Base-by-base conservation (phyloP, 139 green algal species). In the Picochlorum sp. region DNA sequence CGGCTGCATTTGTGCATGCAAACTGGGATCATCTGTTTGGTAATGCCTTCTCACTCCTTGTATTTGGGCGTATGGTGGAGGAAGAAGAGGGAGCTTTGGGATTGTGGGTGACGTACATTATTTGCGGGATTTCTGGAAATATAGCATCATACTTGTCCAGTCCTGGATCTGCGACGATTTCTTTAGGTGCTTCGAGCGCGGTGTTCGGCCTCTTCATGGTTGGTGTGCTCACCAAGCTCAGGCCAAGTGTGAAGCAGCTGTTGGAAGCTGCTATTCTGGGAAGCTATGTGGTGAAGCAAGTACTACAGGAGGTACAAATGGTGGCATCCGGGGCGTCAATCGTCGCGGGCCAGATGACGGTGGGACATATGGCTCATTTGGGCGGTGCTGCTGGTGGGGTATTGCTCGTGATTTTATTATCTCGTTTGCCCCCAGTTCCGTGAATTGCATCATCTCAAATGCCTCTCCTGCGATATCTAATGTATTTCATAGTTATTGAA, bases 201-300 rank as follows among this genome's bases (percentile, higher is more conserved):
- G 83, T 90, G 2, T 90, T 90, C 55, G 83, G 83, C 6, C 62
- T 90, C 2, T 90, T 90, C 59, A 79, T 81, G n/a, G 76, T 90
- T 21, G 70, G 54, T 16, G 77, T 82, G 20, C 54, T 90, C 6
- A 58, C 76, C 30, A 86, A 86, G 56, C 60, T 85, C 13, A 55
- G 59, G 45, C 71, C 66, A 15, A 77, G 68, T 10, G 57, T 74
- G n/a, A 62, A 67, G 50, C 75, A 69, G 49, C 60, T 90, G 20
- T 51, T 90, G 10, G 83, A 90, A 65, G 65, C 69, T 11, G 57
- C 79, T 6, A 81, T 90, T 21, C 65, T 90, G 6, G 83, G 83
- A 10, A 65, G 75, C 57, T 88, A 86, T 57, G 82, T 90, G 18
- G 38, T 81, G 9, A 69, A 80, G 51, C 76, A 83, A 66, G 68